These are phyloP conservation scores for Entomortierella parvispora DNA, from an alignment of 192 early-diverging fungal species.

Conservation along the genomic window DNA sequence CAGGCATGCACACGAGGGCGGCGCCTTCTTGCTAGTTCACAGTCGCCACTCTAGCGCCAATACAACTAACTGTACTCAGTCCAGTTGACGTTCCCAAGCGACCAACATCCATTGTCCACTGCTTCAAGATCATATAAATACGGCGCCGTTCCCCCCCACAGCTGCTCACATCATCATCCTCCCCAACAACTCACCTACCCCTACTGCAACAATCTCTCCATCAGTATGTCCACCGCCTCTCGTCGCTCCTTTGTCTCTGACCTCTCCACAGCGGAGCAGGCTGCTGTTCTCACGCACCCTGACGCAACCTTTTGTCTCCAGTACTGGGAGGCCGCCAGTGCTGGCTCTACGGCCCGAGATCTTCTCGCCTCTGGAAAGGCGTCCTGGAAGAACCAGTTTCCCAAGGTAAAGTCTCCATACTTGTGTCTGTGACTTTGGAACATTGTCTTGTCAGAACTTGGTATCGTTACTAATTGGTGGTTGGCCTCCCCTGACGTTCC, in stretches of 20 bases:
- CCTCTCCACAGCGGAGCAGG: conserved; percentile 17
- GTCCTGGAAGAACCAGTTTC: conserved; percentile 20
- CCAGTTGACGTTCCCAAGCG: too few relatives aligned
- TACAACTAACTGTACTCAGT: too few relatives aligned
- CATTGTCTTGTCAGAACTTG: not conserved
- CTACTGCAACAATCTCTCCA: not conserved
- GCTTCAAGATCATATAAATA: too few relatives aligned
- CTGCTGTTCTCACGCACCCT: conserved; percentile 13
- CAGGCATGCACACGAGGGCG: too few relatives aligned
- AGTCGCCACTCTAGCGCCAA: too few relatives aligned
- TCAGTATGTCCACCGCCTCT: not conserved
- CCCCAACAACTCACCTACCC: not conserved
- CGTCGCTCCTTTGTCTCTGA: conserved; percentile 2
- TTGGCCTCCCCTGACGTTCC: not conserved
- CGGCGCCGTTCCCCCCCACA: too few relatives aligned
- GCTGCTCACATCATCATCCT: too few relatives aligned
- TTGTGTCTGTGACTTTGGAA: not conserved
- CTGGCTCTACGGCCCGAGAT: conserved; percentile 20
- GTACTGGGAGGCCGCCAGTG: conserved; percentile 24
- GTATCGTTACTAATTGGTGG: not conserved
- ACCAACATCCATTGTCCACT: too few relatives aligned
- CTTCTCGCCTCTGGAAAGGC: conserved; percentile 34
- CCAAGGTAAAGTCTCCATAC: conserved; percentile 4
- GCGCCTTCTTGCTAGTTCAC: too few relatives aligned
- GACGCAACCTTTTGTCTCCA: conserved; percentile 12